phyloP scores from a whole-genome alignment of 2,329 filamentous ascomycete genomes.

The Fulvia fulva region DNA sequence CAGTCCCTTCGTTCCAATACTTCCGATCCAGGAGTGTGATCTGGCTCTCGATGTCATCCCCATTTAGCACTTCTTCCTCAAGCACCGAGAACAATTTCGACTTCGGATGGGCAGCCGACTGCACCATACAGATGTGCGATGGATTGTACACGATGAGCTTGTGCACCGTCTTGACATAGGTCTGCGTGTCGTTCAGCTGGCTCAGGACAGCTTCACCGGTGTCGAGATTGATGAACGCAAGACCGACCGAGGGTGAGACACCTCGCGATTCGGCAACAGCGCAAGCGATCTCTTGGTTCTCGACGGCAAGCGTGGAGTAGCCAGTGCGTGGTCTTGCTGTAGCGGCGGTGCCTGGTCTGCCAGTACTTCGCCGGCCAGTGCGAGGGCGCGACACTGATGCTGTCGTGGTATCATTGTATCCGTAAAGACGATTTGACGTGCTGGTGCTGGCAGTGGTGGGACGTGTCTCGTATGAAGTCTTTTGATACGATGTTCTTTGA shows the following conservation, averaged over 20 bases:
- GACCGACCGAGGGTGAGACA: conserved; percentile 75
- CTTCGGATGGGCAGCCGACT: conserved; percentile 63
- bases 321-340: conserved; percentile 52
- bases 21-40: conserved; percentile 67
- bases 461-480: conserved; percentile 2
- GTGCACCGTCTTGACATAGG: conserved; percentile 81
- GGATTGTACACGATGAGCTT: conserved; percentile 80
- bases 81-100: conserved; percentile 73
- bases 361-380: conserved; percentile 20
- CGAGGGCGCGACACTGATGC: conserved; percentile 20
- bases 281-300: conserved; percentile 73
- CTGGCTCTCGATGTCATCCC: conserved; percentile 55
- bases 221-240: conserved; percentile 82
- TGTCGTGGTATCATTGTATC: conserved; percentile 16
- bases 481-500: background rate
- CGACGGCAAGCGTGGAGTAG: conserved; percentile 55
- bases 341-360: conserved; percentile 21
- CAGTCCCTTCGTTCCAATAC: conserved; percentile 76
- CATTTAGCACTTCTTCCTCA: conserved; percentile 54
- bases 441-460: background rate
- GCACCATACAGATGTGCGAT: conserved; percentile 72
- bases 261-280: conserved; percentile 85
- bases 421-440: conserved; percentile 11
- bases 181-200: conserved; percentile 90
- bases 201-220: conserved; percentile 81